Evolutionary conservation across 2,329 filamentous ascomycete species (phyloP).

Genomic region (Exophiala dermatitidis): DNA sequence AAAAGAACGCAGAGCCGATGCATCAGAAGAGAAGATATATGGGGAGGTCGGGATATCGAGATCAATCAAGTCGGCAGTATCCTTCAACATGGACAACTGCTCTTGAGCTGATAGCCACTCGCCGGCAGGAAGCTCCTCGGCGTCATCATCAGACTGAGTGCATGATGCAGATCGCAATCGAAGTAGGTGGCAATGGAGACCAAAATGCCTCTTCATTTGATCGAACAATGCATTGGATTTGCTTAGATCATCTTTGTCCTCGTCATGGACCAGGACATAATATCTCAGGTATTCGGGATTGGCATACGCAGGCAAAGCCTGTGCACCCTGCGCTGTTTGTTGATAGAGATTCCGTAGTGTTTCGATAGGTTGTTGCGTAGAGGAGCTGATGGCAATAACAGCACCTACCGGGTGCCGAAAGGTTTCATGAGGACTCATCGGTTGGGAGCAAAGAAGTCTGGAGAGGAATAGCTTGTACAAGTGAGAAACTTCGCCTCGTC

Average conservation of each 20-base stretch:
- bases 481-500: slow-evolving; percentile 50
- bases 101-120: slow-evolving; percentile 87
- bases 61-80: slow-evolving; percentile 48
- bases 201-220: slow-evolving; percentile 98
- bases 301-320: slow-evolving; percentile 73
- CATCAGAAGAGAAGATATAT: slow-evolving; percentile 88
- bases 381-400: slow-evolving; percentile 89
- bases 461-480: slow-evolving; percentile 83
- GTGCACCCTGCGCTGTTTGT: slow-evolving; percentile 70
- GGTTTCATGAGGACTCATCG: slow-evolving; percentile 78
- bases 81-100: slow-evolving; percentile 67
- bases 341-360: slow-evolving; percentile 76
- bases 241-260: slow-evolving; percentile 86
- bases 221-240: slow-evolving; percentile 88
- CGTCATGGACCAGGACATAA: slow-evolving; percentile 93
- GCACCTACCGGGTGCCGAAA: slow-evolving; percentile 92
- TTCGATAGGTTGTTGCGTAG: slow-evolving; percentile 75
- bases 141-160: slow-evolving; percentile 80
- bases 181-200: slow-evolving; percentile 87
- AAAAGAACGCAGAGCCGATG: slow-evolving; percentile 78
- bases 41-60: slow-evolving; percentile 61
- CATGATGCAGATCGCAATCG: slow-evolving; percentile 77
- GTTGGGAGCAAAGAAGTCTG: slow-evolving; percentile 70
- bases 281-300: slow-evolving; percentile 89
- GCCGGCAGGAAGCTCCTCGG: slow-evolving; percentile 69